Conservation (phyloP, 306 rosid genomes). For the Vigna radiata region DNA sequence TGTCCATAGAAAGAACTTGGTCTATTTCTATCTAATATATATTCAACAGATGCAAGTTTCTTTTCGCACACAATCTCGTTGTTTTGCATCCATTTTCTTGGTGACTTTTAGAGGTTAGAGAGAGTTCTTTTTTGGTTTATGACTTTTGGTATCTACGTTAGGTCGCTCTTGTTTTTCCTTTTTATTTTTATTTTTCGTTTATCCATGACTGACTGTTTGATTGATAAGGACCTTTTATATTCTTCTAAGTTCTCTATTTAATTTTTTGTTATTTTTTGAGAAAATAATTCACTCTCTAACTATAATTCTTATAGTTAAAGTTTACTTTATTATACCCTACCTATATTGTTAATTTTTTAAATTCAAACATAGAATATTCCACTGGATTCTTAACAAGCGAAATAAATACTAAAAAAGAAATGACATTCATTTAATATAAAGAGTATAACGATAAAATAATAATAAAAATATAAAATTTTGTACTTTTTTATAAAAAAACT, state of each 20-base stretch:
- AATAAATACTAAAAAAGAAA: neutral
- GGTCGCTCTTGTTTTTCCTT: slow-evolving; percentile 9
- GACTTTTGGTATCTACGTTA: slow-evolving; percentile 51
- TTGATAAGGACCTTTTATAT: slow-evolving; percentile 37
- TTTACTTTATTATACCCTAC: neutral
- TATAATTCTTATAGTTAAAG: too few relatives aligned
- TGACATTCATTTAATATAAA: too few relatives aligned
- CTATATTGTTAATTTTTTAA: neutral
- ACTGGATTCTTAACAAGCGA: neutral
- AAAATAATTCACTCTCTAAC: neutral
- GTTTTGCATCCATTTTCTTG: slow-evolving; percentile 36
- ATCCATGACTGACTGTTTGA: slow-evolving; percentile 26
- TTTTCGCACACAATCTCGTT: slow-evolving; percentile 7
- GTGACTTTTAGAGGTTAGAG: slow-evolving; percentile 49
- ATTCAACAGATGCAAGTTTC: slow-evolving; percentile 11
- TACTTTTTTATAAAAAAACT: too few relatives aligned
- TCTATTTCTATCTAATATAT: neutral
- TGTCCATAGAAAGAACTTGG: slow-evolving; percentile 38
- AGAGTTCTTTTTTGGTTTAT: slow-evolving; percentile 46
- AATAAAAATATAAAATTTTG: too few relatives aligned
- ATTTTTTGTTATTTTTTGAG: neutral
- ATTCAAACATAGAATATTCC: slow-evolving; percentile 6
- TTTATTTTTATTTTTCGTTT: neutral
- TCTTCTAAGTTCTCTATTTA: neutral
- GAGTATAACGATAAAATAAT: too few relatives aligned